Evolutionary conservation across 2,329 filamentous ascomycete genomes (phyloP).

Genomic region (Torrubiella hemipterigena): DNA sequence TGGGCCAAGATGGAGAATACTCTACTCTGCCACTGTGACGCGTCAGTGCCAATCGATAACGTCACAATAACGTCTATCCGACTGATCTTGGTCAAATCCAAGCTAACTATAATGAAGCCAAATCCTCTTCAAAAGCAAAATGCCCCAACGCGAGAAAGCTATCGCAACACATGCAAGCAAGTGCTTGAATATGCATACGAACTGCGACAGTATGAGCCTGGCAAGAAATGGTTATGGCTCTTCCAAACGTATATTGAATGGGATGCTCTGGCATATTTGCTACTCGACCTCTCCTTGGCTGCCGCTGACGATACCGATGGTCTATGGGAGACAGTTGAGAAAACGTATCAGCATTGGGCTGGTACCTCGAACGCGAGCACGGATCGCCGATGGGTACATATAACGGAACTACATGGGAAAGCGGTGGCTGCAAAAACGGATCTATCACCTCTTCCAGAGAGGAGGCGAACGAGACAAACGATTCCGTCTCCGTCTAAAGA

Average conservation of each 20-base stretch:
- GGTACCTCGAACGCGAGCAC: constrained; percentile 1
- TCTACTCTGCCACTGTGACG: neutral
- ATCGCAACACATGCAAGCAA: constrained; percentile 3
- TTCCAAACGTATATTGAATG: constrained; percentile 2
- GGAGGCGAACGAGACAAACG: too few species aligned
- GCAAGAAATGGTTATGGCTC: neutral
- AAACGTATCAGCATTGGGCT: constrained; percentile 7
- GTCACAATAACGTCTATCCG: neutral
- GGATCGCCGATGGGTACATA: constrained; percentile 6
- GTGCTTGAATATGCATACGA: constrained; percentile 4
- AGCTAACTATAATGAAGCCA: neutral
- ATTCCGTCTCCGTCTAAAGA: too few species aligned
- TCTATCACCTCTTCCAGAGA: too few species aligned
- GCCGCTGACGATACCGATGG: neutral
- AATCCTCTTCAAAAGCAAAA: neutral
- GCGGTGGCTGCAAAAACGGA: too few species aligned
- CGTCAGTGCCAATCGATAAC: neutral
- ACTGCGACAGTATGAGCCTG: constrained; percentile 5
- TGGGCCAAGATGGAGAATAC: neutral
- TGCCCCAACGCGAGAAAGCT: neutral
- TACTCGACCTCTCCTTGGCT: neutral
- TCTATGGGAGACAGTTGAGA: constrained; percentile 4
- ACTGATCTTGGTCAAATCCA: neutral
- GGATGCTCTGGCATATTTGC: constrained; percentile 4
- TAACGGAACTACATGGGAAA: constrained; percentile 8